phyloP scores from a whole-genome alignment of 129 eudicot species.

The Artemisia argyi region DNA sequence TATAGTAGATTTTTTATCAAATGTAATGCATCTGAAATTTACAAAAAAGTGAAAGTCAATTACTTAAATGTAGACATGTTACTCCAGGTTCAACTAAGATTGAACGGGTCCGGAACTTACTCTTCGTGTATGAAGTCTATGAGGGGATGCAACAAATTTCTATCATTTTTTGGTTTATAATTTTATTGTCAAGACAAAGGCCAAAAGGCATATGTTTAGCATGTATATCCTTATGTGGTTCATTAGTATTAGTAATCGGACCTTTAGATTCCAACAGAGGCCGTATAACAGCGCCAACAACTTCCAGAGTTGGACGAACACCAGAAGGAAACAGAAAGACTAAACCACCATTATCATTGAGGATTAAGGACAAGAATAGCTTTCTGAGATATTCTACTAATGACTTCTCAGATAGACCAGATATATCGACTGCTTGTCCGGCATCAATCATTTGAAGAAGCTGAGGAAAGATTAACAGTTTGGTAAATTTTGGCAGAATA shows the following conservation, averaged over 20 bases:
- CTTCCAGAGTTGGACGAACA: constrained; percentile 70
- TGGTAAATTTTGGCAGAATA: background rate
- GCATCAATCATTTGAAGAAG: constrained; percentile 89
- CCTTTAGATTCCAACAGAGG: constrained; percentile 37
- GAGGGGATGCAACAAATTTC: background rate
- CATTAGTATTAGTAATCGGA: constrained; percentile 34
- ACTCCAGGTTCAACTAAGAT: too few relatives aligned
- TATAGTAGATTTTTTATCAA: too few relatives aligned
- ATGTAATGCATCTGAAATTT: too few relatives aligned
- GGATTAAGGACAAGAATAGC: constrained; percentile 76
- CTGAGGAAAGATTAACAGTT: constrained; percentile 34
- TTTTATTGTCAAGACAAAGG: background rate
- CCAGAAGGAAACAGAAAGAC: constrained; percentile 73
- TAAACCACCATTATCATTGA: constrained; percentile 68
- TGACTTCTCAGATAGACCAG: constrained; percentile 80
- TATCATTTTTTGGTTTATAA: too few relatives aligned
- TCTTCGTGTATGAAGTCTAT: too few relatives aligned
- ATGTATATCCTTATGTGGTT: constrained; percentile 26
- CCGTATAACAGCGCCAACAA: constrained; percentile 65
- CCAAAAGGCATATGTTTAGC: constrained; percentile 1
- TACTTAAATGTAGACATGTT: too few relatives aligned
- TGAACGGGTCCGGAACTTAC: too few relatives aligned
- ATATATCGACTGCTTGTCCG: constrained; percentile 99
- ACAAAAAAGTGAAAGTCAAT: too few relatives aligned
- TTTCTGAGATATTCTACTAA: constrained; percentile 67